Evolutionary conservation across 768 basidiomycete species (phyloP).

Genomic region (Cubamyces sp.): DNA sequence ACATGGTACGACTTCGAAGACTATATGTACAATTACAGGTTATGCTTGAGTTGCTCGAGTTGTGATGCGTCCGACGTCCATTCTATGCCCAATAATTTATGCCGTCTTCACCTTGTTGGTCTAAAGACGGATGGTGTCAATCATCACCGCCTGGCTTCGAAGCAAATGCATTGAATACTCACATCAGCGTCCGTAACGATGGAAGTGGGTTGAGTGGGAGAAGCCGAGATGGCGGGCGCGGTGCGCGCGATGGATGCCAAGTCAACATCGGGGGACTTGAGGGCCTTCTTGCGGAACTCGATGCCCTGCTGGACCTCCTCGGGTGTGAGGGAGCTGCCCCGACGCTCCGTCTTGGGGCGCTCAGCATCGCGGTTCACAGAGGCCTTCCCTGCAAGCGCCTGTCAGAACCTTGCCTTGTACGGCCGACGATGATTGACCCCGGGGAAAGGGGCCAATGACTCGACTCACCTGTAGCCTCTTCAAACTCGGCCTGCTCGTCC

Average conservation of each 20-base stretch:
- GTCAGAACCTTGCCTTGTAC: not conserved
- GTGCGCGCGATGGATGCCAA: conserved; percentile 83
- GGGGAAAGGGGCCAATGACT: not conserved
- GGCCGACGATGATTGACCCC: not conserved
- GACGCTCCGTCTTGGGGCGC: conserved; percentile 22
- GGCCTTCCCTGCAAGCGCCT: conserved; percentile 1
- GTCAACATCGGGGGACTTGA: conserved; percentile 60
- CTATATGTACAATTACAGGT: conserved; percentile 13
- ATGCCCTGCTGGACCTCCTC: conserved; percentile 69
- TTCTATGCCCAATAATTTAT: conserved; percentile 15
- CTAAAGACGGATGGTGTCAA: conserved; percentile 10
- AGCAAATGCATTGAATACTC: not conserved
- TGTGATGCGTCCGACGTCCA: not conserved
- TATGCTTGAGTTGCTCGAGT: not conserved
- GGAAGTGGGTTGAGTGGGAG: conserved; percentile 36
- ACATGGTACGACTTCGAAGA: conserved; percentile 10
- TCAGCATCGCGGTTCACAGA: conserved; percentile 12
- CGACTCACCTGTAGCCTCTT: conserved; percentile 32
- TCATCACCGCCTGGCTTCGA: not conserved
- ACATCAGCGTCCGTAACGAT: conserved; percentile 37
- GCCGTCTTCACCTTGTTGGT: conserved; percentile 15
- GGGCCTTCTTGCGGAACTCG: conserved; percentile 72
- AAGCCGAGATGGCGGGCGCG: conserved; percentile 68
- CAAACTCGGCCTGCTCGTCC: conserved; percentile 58
- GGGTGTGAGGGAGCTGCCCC: conserved; percentile 51